Conservation (phyloP, 2,329 filamentous ascomycete genomes). For the Ophiostoma ulmi region DNA sequence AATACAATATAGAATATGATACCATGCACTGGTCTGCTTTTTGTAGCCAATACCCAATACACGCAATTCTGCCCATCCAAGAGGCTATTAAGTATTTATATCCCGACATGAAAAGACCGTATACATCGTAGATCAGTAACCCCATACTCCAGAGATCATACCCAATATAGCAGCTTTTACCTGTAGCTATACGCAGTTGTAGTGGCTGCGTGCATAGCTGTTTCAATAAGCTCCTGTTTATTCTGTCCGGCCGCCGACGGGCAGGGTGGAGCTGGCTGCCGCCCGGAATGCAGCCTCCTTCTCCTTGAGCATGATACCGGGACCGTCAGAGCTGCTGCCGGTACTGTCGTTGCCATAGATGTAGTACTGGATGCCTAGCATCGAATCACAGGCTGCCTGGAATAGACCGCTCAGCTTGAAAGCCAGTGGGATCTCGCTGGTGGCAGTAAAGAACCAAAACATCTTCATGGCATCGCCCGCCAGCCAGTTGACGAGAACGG, state of each 20-base stretch:
- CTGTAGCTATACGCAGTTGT: not conserved
- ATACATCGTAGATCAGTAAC: not conserved
- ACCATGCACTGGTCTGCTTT: not conserved
- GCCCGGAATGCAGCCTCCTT: constrained; percentile 22
- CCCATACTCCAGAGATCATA: constrained; percentile 1
- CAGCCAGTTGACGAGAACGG: constrained; percentile 72
- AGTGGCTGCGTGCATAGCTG: not conserved
- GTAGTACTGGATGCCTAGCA: constrained; percentile 69
- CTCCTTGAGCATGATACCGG: constrained; percentile 24
- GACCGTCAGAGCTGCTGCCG: not conserved
- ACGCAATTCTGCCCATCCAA: not conserved
- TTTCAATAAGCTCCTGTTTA: not conserved
- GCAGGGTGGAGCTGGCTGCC: constrained; percentile 19
- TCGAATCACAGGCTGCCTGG: constrained; percentile 70
- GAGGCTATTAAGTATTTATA: not conserved
- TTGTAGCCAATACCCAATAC: constrained; percentile 1
- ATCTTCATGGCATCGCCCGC: constrained; percentile 81
- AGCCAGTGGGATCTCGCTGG: constrained; percentile 64
- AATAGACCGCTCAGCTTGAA: constrained; percentile 82
- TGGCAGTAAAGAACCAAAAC: constrained; percentile 74
- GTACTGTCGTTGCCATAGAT: constrained; percentile 56
- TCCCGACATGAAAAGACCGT: not conserved
- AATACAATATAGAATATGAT: not conserved
- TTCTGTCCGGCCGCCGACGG: constrained; percentile 2
- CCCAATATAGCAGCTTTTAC: not conserved